Conservation (phyloP, 2,329 filamentous ascomycete species). For the Neobulgaria alba region DNA sequence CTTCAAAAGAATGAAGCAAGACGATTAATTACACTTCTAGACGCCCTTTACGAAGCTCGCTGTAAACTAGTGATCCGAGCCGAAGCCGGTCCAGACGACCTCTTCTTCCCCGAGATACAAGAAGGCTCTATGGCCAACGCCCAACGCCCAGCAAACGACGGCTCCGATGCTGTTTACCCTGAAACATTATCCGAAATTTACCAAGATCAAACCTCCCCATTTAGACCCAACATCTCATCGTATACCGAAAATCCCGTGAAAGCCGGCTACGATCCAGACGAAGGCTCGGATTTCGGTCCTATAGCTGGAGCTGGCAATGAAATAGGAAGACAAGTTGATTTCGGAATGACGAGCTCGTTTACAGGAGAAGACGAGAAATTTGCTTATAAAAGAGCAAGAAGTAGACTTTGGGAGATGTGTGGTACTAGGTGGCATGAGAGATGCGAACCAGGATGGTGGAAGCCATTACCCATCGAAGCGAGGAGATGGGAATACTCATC, state of each 20-base stretch:
- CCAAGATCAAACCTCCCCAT: constrained; percentile 68
- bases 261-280: constrained; percentile 45
- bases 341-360: constrained; percentile 57
- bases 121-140: constrained; percentile 10
- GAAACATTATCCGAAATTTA: constrained; percentile 67
- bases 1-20: constrained; percentile 73
- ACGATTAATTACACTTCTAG: constrained; percentile 70
- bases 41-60: constrained; percentile 73
- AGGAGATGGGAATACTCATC: constrained; percentile 54
- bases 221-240: constrained; percentile 67
- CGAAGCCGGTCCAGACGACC: constrained; percentile 56
- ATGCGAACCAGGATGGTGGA: constrained; percentile 55
- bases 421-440: constrained; percentile 62
- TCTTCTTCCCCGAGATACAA: constrained; percentile 63
- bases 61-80: constrained; percentile 68
- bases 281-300: constrained; percentile 46
- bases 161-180: constrained; percentile 48
- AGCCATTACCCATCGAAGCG: constrained; percentile 53
- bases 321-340: constrained; percentile 43
- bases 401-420: constrained; percentile 77
- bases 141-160: constrained; percentile 10
- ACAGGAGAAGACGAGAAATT: constrained; percentile 78
- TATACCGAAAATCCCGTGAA: constrained; percentile 44
- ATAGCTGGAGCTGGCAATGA: constrained; percentile 28
- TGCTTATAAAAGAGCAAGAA: constrained; percentile 68